Conservation (phyloP, 495 filamentous ascomycete species). For the Penicillium psychrofluorescens region DNA sequence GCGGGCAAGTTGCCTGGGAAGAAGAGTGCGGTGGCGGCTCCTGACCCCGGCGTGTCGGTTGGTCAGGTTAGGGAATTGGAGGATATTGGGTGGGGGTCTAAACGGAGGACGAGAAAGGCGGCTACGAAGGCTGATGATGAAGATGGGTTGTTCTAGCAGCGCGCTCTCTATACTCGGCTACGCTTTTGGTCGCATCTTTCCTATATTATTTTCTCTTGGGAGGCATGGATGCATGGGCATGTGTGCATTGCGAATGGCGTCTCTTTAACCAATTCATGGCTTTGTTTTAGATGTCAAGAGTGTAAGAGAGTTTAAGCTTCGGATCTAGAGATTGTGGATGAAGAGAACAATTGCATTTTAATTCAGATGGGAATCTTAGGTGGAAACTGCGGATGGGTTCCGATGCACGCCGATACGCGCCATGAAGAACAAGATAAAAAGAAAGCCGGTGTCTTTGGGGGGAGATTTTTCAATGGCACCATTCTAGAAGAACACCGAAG, state of each 20-base stretch:
- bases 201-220: background rate
- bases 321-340: background rate
- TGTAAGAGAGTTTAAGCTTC: background rate
- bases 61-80: slow-evolving; percentile 30
- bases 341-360: slow-evolving; percentile 4
- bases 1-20: slow-evolving; percentile 34
- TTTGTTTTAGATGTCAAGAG: background rate
- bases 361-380: slow-evolving; percentile 20
- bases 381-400: slow-evolving; percentile 11
- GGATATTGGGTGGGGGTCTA: slow-evolving; percentile 27
- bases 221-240: slow-evolving; percentile 6
- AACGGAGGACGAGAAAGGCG: slow-evolving; percentile 33
- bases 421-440: slow-evolving; percentile 6
- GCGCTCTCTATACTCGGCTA: no score
- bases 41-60: slow-evolving; percentile 12
- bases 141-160: no score
- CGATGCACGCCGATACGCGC: slow-evolving; percentile 16
- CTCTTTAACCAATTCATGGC: background rate
- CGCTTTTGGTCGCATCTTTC: no score
- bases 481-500: background rate
- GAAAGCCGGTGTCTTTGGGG: slow-evolving; percentile 1
- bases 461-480: background rate
- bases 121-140: slow-evolving; percentile 18
- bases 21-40: slow-evolving; percentile 5
- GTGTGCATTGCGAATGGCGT: slow-evolving; percentile 19